Percentiles rank a stretch among this genome's conserved stretches.
These are phyloP conservation scores for Begonia peltatifolia DNA, from an alignment of 306 rosid species.

Conservation along the genomic window DNA sequence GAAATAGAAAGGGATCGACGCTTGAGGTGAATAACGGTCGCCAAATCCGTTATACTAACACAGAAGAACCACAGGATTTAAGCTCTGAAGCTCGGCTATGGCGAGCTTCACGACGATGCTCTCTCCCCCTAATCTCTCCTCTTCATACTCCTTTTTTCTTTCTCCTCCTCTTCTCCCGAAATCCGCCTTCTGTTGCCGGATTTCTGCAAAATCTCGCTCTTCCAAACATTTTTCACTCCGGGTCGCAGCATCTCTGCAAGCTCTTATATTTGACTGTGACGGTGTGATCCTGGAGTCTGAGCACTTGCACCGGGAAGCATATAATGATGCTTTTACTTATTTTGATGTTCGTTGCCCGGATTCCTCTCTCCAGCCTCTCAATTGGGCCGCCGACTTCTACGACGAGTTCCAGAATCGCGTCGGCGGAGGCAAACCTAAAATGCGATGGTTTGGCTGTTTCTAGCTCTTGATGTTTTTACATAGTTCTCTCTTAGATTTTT, in stretches of 20 bases:
- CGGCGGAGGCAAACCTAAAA: conserved; percentile 96
- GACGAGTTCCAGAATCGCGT: conserved; percentile 73
- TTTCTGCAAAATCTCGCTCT: conserved; percentile 5
- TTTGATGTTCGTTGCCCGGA: conserved; percentile 53
- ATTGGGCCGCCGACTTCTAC: conserved; percentile 60
- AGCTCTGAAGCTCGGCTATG: conserved; percentile 18
- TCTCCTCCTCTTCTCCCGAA: conserved; percentile 18
- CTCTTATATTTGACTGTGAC: conserved; percentile 84
- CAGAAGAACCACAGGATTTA: conserved; percentile 29
- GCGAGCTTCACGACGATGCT: conserved; percentile 28
- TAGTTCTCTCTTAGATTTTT: not conserved
- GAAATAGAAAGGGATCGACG: not conserved
- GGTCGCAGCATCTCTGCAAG: conserved; percentile 44
- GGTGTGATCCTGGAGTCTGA: conserved; percentile 89
- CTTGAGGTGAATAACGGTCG: conserved; percentile 22
- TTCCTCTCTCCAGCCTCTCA: conserved; percentile 42
- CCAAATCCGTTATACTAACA: conserved; percentile 14
- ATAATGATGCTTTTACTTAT: conserved; percentile 70
- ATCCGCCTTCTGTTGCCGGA: conserved; percentile 9
- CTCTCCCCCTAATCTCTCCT: conserved; percentile 17
- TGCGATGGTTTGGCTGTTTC: conserved; percentile 54
- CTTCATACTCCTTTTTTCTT: conserved; percentile 11
- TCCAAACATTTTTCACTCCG: conserved; percentile 24
- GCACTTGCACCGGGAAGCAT: conserved; percentile 87
- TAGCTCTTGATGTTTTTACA: too few relatives aligned